A percentile compares a stretch with the other conserved stretches of the same genome.
phyloP scores from a whole-genome alignment of 768 basidiomycete genomes.

The Glaciozyma antarctica region DNA sequence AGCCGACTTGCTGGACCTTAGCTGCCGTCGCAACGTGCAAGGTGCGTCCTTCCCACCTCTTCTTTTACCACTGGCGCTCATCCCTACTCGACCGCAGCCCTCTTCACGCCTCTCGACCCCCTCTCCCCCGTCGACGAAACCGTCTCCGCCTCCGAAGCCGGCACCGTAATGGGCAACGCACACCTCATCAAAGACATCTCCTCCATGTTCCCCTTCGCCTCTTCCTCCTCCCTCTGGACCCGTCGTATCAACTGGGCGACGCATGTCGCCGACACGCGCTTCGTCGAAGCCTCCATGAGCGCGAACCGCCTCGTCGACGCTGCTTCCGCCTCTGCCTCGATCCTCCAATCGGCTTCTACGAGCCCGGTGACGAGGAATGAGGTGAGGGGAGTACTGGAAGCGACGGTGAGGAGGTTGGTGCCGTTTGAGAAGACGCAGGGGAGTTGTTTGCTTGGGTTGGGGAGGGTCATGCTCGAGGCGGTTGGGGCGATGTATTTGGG shows the following conservation, averaged over 20 bases:
- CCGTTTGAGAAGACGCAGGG: conserved; percentile 29
- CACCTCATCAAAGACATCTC: conserved; percentile 22
- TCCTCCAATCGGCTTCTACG: conserved; percentile 7
- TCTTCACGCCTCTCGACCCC: conserved; percentile 29
- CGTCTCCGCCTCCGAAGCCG: conserved; percentile 1
- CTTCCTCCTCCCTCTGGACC: conserved; percentile 9
- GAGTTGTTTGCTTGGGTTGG: conserved; percentile 16
- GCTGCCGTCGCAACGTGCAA: conserved; percentile 26
- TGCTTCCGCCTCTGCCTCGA: conserved; percentile 7
- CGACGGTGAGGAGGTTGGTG: conserved; percentile 14
- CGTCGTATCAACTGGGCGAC: conserved; percentile 28
- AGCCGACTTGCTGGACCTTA: conserved; percentile 24
- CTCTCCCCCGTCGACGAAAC: conserved; percentile 4
- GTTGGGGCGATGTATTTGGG: conserved; percentile 22
- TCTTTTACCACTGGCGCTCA: not conserved
- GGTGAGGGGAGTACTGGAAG: conserved; percentile 21
- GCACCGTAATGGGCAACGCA: conserved; percentile 27
- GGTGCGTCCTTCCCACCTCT: conserved; percentile 7
- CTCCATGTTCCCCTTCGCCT: conserved; percentile 20
- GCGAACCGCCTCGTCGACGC: conserved; percentile 25
- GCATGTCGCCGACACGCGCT: conserved; percentile 28
- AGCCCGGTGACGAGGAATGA: not conserved
- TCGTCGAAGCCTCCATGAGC: conserved; percentile 23
- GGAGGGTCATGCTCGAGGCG: conserved; percentile 24
- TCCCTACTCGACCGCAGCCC: conserved; percentile 10